These are phyloP conservation scores for Linum usitatissimum DNA, from an alignment of 345 rosid species.

Conservation along the genomic window DNA sequence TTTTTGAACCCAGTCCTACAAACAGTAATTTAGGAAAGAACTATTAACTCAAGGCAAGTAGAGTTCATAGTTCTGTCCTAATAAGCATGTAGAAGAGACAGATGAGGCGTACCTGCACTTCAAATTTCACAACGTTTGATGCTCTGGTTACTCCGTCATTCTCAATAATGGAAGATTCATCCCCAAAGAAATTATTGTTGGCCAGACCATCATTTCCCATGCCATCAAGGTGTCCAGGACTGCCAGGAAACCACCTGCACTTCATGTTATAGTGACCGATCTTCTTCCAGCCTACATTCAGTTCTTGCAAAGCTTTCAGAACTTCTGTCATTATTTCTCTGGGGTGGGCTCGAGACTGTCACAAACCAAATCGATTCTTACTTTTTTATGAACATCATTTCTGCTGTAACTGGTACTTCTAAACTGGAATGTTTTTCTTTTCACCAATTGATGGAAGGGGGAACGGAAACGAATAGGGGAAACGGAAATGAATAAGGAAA, in stretches of 20 bases:
- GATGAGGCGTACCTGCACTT: conserved; percentile 60
- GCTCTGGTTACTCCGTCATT: conserved; percentile 35
- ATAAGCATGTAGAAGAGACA: neutral
- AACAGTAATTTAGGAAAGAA: no score
- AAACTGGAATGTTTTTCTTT: no score
- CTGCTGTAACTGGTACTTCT: no score
- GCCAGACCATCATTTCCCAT: conserved; percentile 50
- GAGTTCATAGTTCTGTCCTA: no score
- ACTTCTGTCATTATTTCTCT: conserved; percentile 86
- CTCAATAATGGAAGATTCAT: conserved; percentile 48
- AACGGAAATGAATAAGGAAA: no score
- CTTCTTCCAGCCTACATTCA: conserved; percentile 91
- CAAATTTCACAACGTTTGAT: conserved; percentile 71
- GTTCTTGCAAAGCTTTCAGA: conserved; percentile 69
- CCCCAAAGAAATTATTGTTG: conserved; percentile 53
- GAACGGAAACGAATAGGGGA: no score
- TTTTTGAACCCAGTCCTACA: no score
- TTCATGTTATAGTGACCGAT: conserved; percentile 93
- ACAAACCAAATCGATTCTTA: no score
- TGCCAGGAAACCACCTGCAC: conserved; percentile 75
- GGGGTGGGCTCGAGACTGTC: conserved; percentile 77
- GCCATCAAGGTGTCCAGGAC: conserved; percentile 46
- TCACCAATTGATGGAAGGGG: no score
- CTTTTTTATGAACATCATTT: no score
- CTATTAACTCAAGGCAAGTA: neutral